Percentiles rank a stretch among this genome's conserved stretches.
Evolutionary conservation across 208 protist species (phyloP).

Genomic region (Trypanosoma scelopori): DNA sequence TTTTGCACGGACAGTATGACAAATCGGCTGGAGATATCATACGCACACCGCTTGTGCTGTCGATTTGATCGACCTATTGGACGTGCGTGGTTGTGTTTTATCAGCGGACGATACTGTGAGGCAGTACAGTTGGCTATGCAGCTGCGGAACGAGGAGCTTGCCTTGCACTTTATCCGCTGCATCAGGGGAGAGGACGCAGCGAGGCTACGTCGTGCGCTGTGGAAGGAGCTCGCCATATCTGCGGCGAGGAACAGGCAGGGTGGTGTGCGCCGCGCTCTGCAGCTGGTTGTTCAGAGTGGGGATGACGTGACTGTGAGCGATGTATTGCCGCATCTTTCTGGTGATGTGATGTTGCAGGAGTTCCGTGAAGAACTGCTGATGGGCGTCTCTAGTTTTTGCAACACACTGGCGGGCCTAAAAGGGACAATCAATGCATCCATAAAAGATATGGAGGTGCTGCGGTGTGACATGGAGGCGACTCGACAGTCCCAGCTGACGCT

Average conservation of each 20-base stretch:
- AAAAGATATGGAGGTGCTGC: constrained; percentile 28
- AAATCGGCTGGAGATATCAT: constrained; percentile 7
- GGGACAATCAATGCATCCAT: constrained; percentile 25
- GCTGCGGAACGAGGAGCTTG: constrained; percentile 18
- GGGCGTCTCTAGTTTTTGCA: constrained; percentile 31
- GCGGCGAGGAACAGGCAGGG: constrained; percentile 7
- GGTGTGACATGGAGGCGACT: constrained; percentile 4
- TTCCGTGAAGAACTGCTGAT: constrained; percentile 46
- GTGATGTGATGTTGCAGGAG: constrained; percentile 34
- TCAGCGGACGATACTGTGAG: constrained; percentile 8
- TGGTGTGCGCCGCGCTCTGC: constrained; percentile 33
- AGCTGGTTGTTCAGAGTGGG: constrained; percentile 35
- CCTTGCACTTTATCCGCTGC: constrained; percentile 22
- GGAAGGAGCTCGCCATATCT: constrained; percentile 16
- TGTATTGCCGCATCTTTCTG: constrained; percentile 42
- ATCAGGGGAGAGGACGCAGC: not conserved
- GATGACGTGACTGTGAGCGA: constrained; percentile 44
- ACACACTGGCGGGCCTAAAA: constrained; percentile 19
- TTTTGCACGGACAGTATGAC: not conserved
- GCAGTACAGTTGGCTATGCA: constrained; percentile 18
- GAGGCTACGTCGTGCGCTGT: constrained; percentile 22
- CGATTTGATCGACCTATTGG: constrained; percentile 12
- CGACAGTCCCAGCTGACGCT: constrained; percentile 2
- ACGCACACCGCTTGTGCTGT: constrained; percentile 18
- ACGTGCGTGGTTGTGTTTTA: constrained; percentile 19